These are phyloP conservation scores for Catunica adiposa DNA, from an alignment of 2,329 filamentous ascomycete genomes.

Conservation along the genomic window DNA sequence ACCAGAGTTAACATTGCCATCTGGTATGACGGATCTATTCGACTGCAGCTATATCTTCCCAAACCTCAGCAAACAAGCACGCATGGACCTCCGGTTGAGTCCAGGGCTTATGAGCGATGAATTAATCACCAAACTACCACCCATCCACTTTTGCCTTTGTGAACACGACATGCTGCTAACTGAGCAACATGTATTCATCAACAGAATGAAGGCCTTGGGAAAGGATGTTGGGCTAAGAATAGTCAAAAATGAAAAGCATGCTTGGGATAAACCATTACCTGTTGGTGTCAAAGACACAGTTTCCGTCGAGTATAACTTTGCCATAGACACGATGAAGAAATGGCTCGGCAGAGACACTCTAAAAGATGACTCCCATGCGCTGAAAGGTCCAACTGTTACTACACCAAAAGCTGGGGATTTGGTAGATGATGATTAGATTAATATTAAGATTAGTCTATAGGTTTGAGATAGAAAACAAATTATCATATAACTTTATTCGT, in stretches of 20 bases:
- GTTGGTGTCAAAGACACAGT: constrained; percentile 29
- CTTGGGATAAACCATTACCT: constrained; percentile 32
- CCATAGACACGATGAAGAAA: constrained; percentile 23
- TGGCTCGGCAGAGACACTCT: background rate
- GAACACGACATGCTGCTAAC: constrained; percentile 49
- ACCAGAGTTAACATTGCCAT: constrained; percentile 42
- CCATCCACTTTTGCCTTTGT: constrained; percentile 43
- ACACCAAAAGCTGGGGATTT: background rate
- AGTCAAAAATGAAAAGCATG: constrained; percentile 30
- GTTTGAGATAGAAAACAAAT: background rate
- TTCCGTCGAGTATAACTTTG: constrained; percentile 29
- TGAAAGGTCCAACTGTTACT: background rate
- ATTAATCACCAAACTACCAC: constrained; percentile 34
- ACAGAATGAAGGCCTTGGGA: constrained; percentile 29
- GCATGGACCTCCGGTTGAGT: constrained; percentile 38
- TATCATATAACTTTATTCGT: background rate
- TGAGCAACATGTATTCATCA: constrained; percentile 44
- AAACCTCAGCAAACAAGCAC: constrained; percentile 27
- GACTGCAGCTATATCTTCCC: constrained; percentile 46
- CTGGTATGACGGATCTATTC: constrained; percentile 43
- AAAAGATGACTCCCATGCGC: background rate
- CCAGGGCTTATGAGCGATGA: constrained; percentile 39
- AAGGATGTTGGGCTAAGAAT: constrained; percentile 26
- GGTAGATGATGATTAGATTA: no score
- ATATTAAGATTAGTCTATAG: background rate